Base-by-base conservation (phyloP, 495 filamentous ascomycete genomes). In the Oleoguttula mirabilis region DNA sequence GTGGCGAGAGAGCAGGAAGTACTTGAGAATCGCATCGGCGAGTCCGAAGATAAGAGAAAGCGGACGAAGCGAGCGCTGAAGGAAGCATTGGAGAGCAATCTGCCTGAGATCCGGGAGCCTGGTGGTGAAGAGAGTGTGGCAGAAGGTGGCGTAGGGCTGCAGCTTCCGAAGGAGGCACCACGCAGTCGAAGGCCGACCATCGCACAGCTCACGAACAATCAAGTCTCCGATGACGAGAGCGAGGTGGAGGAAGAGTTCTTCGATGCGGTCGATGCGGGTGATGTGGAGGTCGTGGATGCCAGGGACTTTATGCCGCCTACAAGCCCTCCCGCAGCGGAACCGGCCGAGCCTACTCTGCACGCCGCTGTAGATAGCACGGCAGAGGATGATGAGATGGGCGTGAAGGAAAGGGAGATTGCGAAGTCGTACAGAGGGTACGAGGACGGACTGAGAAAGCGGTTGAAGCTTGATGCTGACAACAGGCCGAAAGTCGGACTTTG, bases 191-290 rank as follows among this genome's bases (percentile, higher is more conserved):
- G 73, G 54, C 76, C 78, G 11, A 69, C 71, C 3, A 67, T 81
- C 17, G 68, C 67, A 2, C 68, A 82, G 41, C 59, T 81, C 21
- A 69, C 73, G 2, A 70, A 77, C 34, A 47, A 50, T 25, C 48
- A 55, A 20, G 59, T 88, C 6, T 85, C 79, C 4, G 52, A 53
- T 19, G 62, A 53, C 5, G 83, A 84, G 34, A 82, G 80, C 0
- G 90, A 88, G 36, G 76, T 78, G 22, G 81, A 87, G 39, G 90
- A 94, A 41, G 86, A 96, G 59, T 96, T 98, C 62, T 98, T 96
- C 52, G 92, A 98, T 65, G 92, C 92, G 11, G 79, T 95, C 21
- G 90, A 90, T 62, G 79, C 87, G 10, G 92, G 90, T 14, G 83
- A 92, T 45, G 80, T 95, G 32, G 79, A 92, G 47, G 81, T 90